Evolutionary conservation across 192 early-diverging fungal genomes (phyloP).

Genomic region (Kappamyces sp.): DNA sequence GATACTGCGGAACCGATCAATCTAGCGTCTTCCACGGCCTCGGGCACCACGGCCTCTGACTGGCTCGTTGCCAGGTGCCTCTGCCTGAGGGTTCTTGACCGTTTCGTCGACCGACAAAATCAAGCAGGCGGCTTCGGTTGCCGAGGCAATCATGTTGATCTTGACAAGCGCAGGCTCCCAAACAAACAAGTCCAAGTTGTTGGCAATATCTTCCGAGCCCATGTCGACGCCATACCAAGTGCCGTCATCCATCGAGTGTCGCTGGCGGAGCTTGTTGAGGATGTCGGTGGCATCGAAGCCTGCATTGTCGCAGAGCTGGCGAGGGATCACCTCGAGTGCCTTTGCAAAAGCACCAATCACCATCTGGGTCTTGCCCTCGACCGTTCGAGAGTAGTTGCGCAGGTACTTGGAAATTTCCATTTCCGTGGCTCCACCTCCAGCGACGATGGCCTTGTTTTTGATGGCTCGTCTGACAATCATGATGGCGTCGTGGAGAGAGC

Average conservation of each 20-base stretch:
- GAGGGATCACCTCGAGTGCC: conserved; percentile 95
- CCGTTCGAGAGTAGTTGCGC: conserved; percentile 82
- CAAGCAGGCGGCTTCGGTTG: conserved; percentile 93
- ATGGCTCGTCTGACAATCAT: conserved; percentile 98
- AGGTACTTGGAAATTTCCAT: conserved; percentile 97
- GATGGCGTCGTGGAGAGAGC: conserved; percentile 96
- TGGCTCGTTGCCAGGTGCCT: conserved; percentile 54
- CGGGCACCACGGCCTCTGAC: conserved; percentile 35
- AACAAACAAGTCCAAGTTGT: conserved; percentile 89
- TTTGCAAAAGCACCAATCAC: conserved; percentile 91
- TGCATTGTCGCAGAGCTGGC: conserved; percentile 96
- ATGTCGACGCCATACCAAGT: conserved; percentile 95
- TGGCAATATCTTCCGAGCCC: conserved; percentile 74
- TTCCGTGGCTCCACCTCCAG: conserved; percentile 96
- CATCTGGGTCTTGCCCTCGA: conserved; percentile 98
- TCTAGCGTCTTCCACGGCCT: conserved; percentile 15
- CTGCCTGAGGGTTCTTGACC: conserved; percentile 81
- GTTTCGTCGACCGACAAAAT: conserved; percentile 97
- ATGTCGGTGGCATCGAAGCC: conserved; percentile 98
- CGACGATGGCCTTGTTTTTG: conserved; percentile 93
- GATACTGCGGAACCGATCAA: too few species aligned
- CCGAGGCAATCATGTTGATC: conserved; percentile 89
- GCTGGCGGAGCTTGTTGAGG: conserved; percentile 91
- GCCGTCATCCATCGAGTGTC: conserved; percentile 68
- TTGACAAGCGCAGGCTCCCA: conserved; percentile 99